These are phyloP conservation scores for Volvox africanus DNA, from an alignment of 139 green algal species.

Conservation along the genomic window DNA sequence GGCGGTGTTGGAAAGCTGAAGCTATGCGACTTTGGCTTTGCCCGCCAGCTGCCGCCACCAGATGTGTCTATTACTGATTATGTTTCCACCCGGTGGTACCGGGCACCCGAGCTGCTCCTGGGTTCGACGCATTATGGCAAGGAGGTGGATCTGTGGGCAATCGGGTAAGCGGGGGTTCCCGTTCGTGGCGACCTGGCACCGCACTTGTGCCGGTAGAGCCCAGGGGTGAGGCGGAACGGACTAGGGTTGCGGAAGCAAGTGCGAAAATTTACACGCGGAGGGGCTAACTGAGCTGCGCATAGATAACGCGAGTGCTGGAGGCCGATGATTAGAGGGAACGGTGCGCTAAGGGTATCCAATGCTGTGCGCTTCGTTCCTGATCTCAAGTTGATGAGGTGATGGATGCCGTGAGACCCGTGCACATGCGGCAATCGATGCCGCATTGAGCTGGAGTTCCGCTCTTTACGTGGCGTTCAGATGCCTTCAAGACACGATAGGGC, in stretches of 20 bases:
- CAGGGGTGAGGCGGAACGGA: not conserved
- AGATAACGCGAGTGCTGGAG: no score
- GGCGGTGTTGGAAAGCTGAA: constrained; percentile 78
- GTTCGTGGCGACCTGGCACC: not conserved
- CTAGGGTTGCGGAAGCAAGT: no score
- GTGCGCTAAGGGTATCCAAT: no score
- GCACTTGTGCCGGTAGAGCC: not conserved
- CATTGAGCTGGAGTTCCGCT: no score
- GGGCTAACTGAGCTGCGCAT: no score
- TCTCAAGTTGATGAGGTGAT: no score
- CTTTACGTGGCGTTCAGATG: no score
- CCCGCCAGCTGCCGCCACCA: constrained; percentile 68
- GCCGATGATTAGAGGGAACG: no score
- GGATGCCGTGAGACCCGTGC: no score
- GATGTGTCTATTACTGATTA: constrained; percentile 86
- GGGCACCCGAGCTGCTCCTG: constrained; percentile 93
- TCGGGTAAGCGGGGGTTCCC: constrained; percentile 76
- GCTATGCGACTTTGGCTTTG: constrained; percentile 97
- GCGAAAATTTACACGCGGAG: no score
- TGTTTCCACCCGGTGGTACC: constrained; percentile 97
- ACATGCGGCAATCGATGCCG: no score
- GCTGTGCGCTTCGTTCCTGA: no score
- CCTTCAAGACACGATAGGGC: not conserved
- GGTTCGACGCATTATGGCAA: constrained; percentile 83
- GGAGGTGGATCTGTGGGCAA: constrained; percentile 91